Base-by-base conservation (phyloP, 2,329 filamentous ascomycete species). In the Thelonectria blattea region DNA sequence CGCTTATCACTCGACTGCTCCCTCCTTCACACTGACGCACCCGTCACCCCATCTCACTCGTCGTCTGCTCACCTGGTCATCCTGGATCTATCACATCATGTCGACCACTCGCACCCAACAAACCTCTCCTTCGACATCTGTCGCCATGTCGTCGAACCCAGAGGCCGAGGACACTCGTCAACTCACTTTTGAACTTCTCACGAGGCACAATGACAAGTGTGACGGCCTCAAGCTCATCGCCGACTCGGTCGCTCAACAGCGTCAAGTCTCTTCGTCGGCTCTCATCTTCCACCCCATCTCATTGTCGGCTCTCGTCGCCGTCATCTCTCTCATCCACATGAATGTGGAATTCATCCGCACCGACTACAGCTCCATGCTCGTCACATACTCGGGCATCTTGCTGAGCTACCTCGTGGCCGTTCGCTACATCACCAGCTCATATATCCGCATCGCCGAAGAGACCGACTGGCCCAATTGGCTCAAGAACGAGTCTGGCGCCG, bases 241-340 rank as follows among this genome's bases (percentile, higher is more conserved):
- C 54, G 91, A 95, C 77, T 91, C 88, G 65, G 87, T 96, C 57
- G 91, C 91, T 24, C 90, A 96, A 73, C 92, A 95, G 77, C 88
- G 91, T 54, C 88, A 92, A 73, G 75, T 83, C 5, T 87, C 91
- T 8, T 85, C 87, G 14, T 78, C 80, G 51, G 78, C 85, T 61
- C 78, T 95, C 61, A 81, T 92, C 64, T 85, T 84, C 70, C 85
- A 92, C 75, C 86, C 85, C 0, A 71, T 83, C 20, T 78, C 80
- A 47, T 67, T 88, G 1, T 75, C 81, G 5, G 72, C 78, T 12
- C 78, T 87, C 17, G 65, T 76, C 42, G 72, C 74, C 2, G 67
- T 83, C 9, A 64, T 73, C 11, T 78, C 75, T 1, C 57, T 77
- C 24, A 71, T 78, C n/a, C 81, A 81, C 70, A 77, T 79, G 58